Evolutionary conservation across 148 eudicot genomes (phyloP).

Genomic region (Vaccinium vitisidaea): DNA sequence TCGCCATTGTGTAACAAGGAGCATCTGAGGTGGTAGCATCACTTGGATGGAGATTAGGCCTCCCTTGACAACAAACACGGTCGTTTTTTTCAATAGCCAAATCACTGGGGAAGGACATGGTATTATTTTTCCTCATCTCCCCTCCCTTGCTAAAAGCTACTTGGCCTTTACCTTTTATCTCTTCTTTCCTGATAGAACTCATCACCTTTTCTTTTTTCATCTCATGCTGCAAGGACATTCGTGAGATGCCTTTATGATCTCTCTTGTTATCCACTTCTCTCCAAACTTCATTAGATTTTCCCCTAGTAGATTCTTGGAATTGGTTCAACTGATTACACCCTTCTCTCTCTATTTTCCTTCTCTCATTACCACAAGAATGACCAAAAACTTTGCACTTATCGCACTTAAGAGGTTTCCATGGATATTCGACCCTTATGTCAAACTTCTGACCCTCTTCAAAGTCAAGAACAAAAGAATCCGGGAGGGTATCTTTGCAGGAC

Average conservation of each 20-base stretch:
- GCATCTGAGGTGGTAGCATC: not conserved
- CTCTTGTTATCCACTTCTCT: not conserved
- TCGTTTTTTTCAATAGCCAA: not conserved
- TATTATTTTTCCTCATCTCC: not conserved
- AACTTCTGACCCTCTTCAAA: slow-evolving; percentile 14
- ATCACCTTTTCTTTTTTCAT: not conserved
- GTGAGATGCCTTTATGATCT: not conserved
- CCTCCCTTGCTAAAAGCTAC: slow-evolving; percentile 1
- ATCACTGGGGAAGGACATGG: not conserved
- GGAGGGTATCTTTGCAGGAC: slow-evolving; percentile 1
- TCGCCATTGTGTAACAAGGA: not conserved
- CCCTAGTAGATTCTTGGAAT: not conserved
- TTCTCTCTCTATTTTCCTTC: not conserved
- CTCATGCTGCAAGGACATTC: not conserved
- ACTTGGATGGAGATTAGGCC: not conserved
- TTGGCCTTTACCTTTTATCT: slow-evolving; percentile 6
- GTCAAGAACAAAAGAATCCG: not conserved
- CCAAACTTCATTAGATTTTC: not conserved
- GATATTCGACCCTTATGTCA: slow-evolving; percentile 1
- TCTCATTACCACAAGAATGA: slow-evolving; percentile 6
- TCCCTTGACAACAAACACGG: not conserved
- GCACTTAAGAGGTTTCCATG: slow-evolving; percentile 9
- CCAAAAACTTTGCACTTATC: not conserved
- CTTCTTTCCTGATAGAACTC: not conserved
- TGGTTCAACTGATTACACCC: slow-evolving; percentile 10